phyloP scores from a whole-genome alignment of 257 asterid genomes.

The Anisodus tanguticus region DNA sequence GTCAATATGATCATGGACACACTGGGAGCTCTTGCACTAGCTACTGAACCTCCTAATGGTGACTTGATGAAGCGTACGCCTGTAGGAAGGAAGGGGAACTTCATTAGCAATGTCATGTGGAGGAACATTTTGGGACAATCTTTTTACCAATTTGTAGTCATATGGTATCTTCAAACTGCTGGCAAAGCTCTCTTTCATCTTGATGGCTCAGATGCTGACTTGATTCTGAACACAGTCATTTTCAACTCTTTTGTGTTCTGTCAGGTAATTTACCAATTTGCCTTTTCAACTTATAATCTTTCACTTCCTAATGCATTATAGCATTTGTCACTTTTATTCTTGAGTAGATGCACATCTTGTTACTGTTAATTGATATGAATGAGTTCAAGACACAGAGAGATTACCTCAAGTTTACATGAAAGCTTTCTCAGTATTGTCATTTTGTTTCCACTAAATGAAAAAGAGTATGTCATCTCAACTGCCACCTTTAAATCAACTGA shows the following conservation, averaged over 20 bases:
- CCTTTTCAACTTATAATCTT: not conserved
- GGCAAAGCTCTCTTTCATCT: slow-evolving; percentile 69
- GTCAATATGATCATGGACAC: slow-evolving; percentile 99
- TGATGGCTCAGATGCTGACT: slow-evolving; percentile 63
- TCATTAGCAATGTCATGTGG: slow-evolving; percentile 95
- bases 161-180: slow-evolving; percentile 89
- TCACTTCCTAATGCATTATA: not conserved
- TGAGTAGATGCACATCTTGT: not conserved
- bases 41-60: slow-evolving; percentile 90
- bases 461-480: not conserved
- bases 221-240: slow-evolving; percentile 81
- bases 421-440: not conserved
- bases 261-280: slow-evolving; percentile 56
- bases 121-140: slow-evolving; percentile 91
- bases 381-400: not conserved
- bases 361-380: not conserved
- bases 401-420: not conserved
- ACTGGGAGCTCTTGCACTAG: slow-evolving; percentile 96
- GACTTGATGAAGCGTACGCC: slow-evolving; percentile 83
- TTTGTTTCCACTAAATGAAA: not conserved
- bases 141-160: slow-evolving; percentile 75
- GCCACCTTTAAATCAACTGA: not conserved
- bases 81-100: slow-evolving; percentile 90
- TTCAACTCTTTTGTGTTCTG: slow-evolving; percentile 94
- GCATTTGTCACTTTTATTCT: not conserved